phyloP scores from a whole-genome alignment of 768 basidiomycete genomes.

The Russula foetens region DNA sequence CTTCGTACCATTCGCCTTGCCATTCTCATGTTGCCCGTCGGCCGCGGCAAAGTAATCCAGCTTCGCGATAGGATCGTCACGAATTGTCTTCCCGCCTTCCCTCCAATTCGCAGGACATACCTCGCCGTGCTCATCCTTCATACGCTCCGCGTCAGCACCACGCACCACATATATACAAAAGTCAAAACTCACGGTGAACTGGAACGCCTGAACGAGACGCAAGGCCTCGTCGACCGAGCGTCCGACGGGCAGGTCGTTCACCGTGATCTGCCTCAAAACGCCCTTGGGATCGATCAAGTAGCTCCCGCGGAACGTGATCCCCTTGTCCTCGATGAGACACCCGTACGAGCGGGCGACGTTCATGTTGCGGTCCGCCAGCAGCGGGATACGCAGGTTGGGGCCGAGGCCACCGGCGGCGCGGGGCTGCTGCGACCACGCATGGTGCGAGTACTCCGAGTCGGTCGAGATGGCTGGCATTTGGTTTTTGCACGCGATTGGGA shows the following conservation, averaged over 20 bases:
- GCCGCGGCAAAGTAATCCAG: constrained; percentile 61
- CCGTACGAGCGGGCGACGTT: constrained; percentile 78
- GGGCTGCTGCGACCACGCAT: constrained; percentile 77
- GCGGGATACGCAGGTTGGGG: constrained; percentile 66
- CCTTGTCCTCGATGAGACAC: constrained; percentile 81
- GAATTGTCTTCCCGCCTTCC: constrained; percentile 75
- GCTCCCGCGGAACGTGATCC: constrained; percentile 78
- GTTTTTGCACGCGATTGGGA: too few species aligned
- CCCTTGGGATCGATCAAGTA: constrained; percentile 86
- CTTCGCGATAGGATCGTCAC: constrained; percentile 62
- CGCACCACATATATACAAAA: too few species aligned
- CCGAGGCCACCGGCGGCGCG: constrained; percentile 87
- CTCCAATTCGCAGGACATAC: constrained; percentile 92
- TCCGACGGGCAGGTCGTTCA: constrained; percentile 93
- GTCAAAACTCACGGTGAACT: constrained; percentile 46
- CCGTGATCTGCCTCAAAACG: constrained; percentile 71
- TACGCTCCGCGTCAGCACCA: neutral
- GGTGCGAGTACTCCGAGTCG: constrained; percentile 82
- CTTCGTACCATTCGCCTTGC: too few species aligned
- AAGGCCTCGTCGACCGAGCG: constrained; percentile 91
- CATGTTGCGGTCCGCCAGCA: constrained; percentile 76
- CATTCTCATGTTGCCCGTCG: constrained; percentile 18
- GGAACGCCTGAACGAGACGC: constrained; percentile 89
- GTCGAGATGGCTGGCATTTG: constrained; percentile 67
- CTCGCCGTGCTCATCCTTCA: constrained; percentile 79